Evolutionary conservation across 1,284 basidiomycete species (phyloP), one percentile per base, ranked within the genome.

Genomic region (Psilocybe mexicana): DNA sequence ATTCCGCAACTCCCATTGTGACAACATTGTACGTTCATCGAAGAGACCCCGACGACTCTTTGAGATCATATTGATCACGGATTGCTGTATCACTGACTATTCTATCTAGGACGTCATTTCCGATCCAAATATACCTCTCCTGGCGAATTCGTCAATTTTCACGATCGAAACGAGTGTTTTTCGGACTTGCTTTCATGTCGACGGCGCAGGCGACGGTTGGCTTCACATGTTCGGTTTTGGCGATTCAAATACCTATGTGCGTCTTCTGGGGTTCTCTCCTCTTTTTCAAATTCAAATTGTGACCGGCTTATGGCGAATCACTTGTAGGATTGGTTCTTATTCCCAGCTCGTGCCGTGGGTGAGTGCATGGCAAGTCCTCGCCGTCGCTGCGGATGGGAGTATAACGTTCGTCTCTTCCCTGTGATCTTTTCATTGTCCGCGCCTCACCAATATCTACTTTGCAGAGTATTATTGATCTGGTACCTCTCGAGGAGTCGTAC

Each of bases 111-210:
- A 70, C 71, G 2, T 70, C 72, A 5, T 68, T 67, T 18, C 73
- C 72, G 3, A 72, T 73, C 14, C 71, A 75, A 59, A 54, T 70
- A 14, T 74, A 70, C 57, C 69, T 75, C 43, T 69, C 70, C 1
- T 70, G 66, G 67, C 68, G 73, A n/a, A 70, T 75, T 48, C 65
- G 60, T 47, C 61, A 63, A 24, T 67, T 73, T 40, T 68, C 71
- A 2, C 55, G 62, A 2, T 71, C 69, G 2, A 60, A 48, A 42
- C 44, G 57, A 36, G 61, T 71, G 2, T 72, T 69, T 48, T 47
- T 59, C 14, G 61, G 50, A n/a, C 61, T 74, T 47, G 64, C 6
- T 33, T 59, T 0, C 50, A 72, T 28, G 64, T 33, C 71, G 2
- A 35, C 64, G 5, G 65, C 66, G 7, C 69, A 72, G 51, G 66